Evolutionary conservation across 192 early-diverging fungal genomes (phyloP).

Genomic region (Lobosporangium transversale): DNA sequence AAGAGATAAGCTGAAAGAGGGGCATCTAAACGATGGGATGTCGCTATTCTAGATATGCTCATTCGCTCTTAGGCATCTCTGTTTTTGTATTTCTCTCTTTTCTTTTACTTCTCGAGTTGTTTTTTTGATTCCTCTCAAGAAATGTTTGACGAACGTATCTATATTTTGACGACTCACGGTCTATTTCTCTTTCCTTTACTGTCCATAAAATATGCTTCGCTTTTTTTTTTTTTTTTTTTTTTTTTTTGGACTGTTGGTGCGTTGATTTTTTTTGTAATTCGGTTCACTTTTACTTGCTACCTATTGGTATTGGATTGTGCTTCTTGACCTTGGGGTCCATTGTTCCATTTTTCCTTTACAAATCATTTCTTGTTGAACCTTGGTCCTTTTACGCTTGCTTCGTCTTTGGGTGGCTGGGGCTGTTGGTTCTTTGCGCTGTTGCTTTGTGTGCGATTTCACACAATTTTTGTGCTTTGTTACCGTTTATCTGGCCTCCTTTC

Average conservation of each 20-base stretch:
- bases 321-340: constrained; percentile 23
- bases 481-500: constrained; percentile 20
- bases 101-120: constrained; percentile 42
- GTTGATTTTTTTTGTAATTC: constrained; percentile 5
- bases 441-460: constrained; percentile 28
- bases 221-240: too few relatives aligned
- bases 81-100: constrained; percentile 12
- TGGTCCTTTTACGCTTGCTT: constrained; percentile 23
- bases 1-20: too few relatives aligned
- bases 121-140: constrained; percentile 55
- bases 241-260: constrained; percentile 9
- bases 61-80: neutral
- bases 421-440: constrained; percentile 35
- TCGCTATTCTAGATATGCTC: neutral
- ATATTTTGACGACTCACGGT: constrained; percentile 57
- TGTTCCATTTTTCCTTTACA: constrained; percentile 22
- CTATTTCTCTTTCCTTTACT: constrained; percentile 18
- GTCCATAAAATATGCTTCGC: too few relatives aligned
- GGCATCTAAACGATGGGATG: too few relatives aligned
- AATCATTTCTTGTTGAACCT: constrained; percentile 7
- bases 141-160: constrained; percentile 53
- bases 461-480: constrained; percentile 37
- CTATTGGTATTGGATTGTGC: constrained; percentile 13
- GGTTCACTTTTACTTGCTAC: neutral
- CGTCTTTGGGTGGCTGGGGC: constrained; percentile 21